phyloP scores from a whole-genome alignment of 352 stramenopile species.

The Pythium scleroteichum region DNA sequence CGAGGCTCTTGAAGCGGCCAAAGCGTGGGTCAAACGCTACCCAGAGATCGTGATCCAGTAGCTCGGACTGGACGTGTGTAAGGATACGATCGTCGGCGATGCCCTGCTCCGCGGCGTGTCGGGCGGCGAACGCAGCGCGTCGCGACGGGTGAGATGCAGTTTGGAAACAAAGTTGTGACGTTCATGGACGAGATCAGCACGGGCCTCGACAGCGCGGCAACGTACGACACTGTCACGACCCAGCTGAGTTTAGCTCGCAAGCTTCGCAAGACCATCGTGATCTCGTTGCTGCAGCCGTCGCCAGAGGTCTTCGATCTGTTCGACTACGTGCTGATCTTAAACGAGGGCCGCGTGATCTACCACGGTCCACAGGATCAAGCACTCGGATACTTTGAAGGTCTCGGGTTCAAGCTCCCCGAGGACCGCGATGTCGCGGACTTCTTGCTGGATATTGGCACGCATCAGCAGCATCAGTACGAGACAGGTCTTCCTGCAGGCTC shows the following conservation, averaged over 20 bases:
- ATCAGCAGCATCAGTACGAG: constrained; percentile 63
- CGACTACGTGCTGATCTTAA: constrained; percentile 88
- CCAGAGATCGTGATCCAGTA: constrained; percentile 36
- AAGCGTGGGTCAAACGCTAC: constrained; percentile 15
- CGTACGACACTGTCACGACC: constrained; percentile 36
- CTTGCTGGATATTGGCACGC: too few species aligned
- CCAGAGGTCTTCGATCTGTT: constrained; percentile 89
- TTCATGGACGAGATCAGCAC: constrained; percentile 57
- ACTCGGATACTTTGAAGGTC: constrained; percentile 3
- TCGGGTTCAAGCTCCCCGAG: too few species aligned
- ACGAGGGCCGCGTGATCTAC: constrained; percentile 79
- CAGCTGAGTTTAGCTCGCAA: too few species aligned
- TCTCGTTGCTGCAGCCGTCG: constrained; percentile 76
- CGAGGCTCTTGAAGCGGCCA: constrained; percentile 8
- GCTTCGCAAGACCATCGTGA: constrained; percentile 19
- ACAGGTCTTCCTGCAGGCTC: constrained; percentile 29
- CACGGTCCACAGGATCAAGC: constrained; percentile 12
- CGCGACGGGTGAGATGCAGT: neutral
- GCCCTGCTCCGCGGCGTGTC: constrained; percentile 35
- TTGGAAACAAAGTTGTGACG: constrained; percentile 21
- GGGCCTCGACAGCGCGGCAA: constrained; percentile 16
- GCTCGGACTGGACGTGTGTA: constrained; percentile 30
- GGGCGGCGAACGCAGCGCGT: constrained; percentile 23
- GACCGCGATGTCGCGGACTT: too few species aligned
- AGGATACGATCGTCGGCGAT: constrained; percentile 7